Evolutionary conservation across 768 basidiomycete species (phyloP), one percentile per base, ranked within the genome.

Genomic region (Hygrocybe coccinea): DNA sequence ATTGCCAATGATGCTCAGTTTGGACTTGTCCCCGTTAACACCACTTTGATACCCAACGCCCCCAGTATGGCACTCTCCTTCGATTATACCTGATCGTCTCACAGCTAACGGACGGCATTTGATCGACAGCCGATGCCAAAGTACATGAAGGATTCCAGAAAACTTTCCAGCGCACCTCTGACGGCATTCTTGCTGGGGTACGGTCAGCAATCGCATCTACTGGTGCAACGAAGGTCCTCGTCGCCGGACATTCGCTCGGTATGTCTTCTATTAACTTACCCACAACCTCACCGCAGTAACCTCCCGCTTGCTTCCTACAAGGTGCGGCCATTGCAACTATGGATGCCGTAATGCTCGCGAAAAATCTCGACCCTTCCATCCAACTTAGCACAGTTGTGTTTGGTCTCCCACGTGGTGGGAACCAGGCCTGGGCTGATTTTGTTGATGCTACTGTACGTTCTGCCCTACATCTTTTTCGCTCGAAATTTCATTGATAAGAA

Each of bases 281-380:
- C n/a, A n/a, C 15, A 43, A 39, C 17, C 3, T 9, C 25, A 7
- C 19, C 8, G 24, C n/a, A 22, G 17, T 10, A n/a, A 24, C 35
- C 43, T 34, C 35, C 43, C 24, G 22, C 19, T 15, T 10, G 21
- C 35, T 11, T n/a, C 1, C 34, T 5, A 22, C 21, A 54, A 65
- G 73, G 77, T 34, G 78, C 74, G 9, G 78, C 78, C 2, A 67
- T 80, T 38, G 74, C 77, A n/a, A 67, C 70, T 33, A 69, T 80
- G 56, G 77, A 78, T 59, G 73, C 73, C 11, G 63, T 74, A 41
- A 67, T 76, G 65, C 67, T 80, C 48, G 67, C 65, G 34, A 63
- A 67, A 57, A 56, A 66, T n/a, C 70, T 79, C 36, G 67, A 67
- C 44, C 50, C 70, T 10, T 68, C 67, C 33, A 59, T 74, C 17